Evolutionary conservation across 371 early-diverging fungal species (phyloP).

Genomic region (Mortierella polycephala): DNA sequence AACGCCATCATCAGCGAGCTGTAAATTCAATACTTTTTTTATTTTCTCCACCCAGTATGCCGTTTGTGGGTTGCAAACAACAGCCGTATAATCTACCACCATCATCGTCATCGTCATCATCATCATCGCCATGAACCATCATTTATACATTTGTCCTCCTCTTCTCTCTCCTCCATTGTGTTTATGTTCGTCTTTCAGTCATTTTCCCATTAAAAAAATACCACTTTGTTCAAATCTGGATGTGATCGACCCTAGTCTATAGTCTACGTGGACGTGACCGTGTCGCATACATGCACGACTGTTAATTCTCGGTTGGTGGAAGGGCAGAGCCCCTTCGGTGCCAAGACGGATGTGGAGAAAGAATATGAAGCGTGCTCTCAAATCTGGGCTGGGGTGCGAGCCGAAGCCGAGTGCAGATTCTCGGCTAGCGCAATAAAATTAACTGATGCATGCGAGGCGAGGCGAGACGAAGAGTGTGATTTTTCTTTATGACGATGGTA

Average conservation of each 20-base stretch:
- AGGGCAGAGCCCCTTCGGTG: no score
- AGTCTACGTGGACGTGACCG: not conserved
- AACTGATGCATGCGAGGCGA: constrained; percentile 1
- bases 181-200: constrained; percentile 28
- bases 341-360: no score
- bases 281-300: no score
- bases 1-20: constrained; percentile 79
- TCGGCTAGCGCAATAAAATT: constrained; percentile 16
- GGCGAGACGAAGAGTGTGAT: not conserved
- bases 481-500: not conserved
- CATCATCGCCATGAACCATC: constrained; percentile 14
- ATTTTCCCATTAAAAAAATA: constrained; percentile 18
- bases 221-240: constrained; percentile 4
- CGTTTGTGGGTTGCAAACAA: not conserved
- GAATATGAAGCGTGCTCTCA: no score
- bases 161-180: constrained; percentile 7
- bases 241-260: no score
- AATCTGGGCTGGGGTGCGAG: constrained; percentile 4
- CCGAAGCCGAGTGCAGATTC: constrained; percentile 12
- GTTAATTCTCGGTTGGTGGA: no score
- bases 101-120: constrained; percentile 6
- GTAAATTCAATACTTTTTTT: constrained; percentile 23
- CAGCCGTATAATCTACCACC: no score
- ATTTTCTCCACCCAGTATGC: no score
- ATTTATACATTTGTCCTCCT: constrained; percentile 10